Evolutionary conservation across 2,329 filamentous ascomycete species (phyloP).

Genomic region (Colletotrichum gigasporum): DNA sequence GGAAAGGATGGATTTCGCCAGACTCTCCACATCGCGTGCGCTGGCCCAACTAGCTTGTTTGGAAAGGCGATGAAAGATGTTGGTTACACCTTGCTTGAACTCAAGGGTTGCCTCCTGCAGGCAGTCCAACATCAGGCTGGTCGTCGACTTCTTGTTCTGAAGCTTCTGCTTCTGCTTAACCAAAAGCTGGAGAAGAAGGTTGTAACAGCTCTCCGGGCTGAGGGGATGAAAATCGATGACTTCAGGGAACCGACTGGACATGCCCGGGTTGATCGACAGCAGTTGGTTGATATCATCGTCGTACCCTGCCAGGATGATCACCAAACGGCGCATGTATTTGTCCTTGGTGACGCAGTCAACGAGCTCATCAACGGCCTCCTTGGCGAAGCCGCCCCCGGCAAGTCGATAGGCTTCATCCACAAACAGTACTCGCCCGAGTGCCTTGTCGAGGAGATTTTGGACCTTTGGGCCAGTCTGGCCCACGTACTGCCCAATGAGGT

Average conservation of each 20-base stretch:
- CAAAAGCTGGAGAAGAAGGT: conserved; percentile 48
- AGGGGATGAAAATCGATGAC: conserved; percentile 64
- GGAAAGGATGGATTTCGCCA: conserved; percentile 61
- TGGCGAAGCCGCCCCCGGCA: conserved; percentile 63
- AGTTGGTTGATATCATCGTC: conserved; percentile 72
- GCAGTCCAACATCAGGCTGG: conserved; percentile 37
- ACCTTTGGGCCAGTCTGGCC: conserved; percentile 78
- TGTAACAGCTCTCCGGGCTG: conserved; percentile 51
- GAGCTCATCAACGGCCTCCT: conserved; percentile 64
- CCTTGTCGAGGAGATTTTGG: conserved; percentile 65
- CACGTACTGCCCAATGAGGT: conserved; percentile 74
- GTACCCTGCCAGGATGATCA: conserved; percentile 77
- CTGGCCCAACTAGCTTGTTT: conserved; percentile 66
- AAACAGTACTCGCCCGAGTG: conserved; percentile 73
- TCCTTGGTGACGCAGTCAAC: conserved; percentile 64
- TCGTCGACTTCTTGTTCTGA: conserved; percentile 30
- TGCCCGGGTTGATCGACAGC: conserved; percentile 67
- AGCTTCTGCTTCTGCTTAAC: conserved; percentile 41
- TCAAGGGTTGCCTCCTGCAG: conserved; percentile 29
- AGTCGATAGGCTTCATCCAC: conserved; percentile 79
- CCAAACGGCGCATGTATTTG: conserved; percentile 65
- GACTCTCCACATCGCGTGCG: conserved; percentile 67
- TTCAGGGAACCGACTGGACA: conserved; percentile 73
- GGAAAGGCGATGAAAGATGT: conserved; percentile 51
- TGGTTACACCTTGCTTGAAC: conserved; percentile 37